Evolutionary conservation across 2,329 filamentous ascomycete genomes (phyloP), one percentile per base, ranked within the genome.

Genomic region (Eutypella sp.): DNA sequence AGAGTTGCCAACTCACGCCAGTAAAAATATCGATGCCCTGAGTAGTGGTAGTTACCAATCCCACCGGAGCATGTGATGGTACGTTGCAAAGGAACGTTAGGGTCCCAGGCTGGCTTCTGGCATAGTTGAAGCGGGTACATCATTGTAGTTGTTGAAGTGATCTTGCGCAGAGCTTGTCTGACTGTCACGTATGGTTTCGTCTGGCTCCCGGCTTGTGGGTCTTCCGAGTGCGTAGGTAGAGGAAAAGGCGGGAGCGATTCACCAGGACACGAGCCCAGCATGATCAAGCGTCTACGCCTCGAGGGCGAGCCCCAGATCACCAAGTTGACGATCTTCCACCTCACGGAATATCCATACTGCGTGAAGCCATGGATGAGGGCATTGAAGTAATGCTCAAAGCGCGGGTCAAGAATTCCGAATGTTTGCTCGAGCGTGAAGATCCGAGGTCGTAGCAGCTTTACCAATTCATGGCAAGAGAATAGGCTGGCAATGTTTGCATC

Each of bases 401-500:
- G 64, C 0, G 75, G 65, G 19, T 73, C 69, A 0, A 78, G 62
- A 1, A 95, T 74, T 0, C 87, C 88, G 43, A 80, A 82, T 0
- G 89, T 91, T 58, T 95, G 85, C 56, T 95, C 89, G 1, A 95
- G 68, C 0, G 88, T 95, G 2, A 88, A 76, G 0, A 93, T 59
- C 0, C 89, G 74, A 0, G 89, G 88, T 0, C 73, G 76, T 0
- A 76, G 62, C 29, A 75, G 75, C 5, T 74, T 64, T 1, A 92
- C 66, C 0, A 90, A 62, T 3, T 75, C 63, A 1, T 70, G 66
- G 42, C 78, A 79, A 0, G 73, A 67, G 50, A 76, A 79, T 0
- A 83, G 58, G 0, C 74, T 74, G 2, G 81, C 80, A 0, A 79
- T 81, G 53, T 95, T 93, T 0, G 67, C 72, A 1, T 87, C 84